phyloP scores from a whole-genome alignment of 768 basidiomycete species.

The Amanita phalloides region DNA sequence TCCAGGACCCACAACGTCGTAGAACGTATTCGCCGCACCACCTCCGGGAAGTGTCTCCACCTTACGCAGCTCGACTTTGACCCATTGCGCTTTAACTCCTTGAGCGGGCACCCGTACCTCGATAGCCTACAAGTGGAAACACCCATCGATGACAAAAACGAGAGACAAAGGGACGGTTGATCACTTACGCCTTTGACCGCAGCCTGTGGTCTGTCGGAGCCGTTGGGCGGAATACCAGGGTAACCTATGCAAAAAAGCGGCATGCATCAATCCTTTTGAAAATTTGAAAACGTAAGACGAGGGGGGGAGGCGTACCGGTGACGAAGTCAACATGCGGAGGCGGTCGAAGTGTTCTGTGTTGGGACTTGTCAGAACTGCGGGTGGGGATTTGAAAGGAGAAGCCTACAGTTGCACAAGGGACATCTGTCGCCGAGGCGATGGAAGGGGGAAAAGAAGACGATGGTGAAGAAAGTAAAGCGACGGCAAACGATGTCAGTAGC shows the following conservation, averaged over 20 bases:
- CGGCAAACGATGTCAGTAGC: background rate
- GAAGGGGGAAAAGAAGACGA: background rate
- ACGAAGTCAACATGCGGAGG: constrained; percentile 88
- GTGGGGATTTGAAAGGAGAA: background rate
- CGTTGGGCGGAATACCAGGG: constrained; percentile 79
- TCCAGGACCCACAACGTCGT: constrained; percentile 72
- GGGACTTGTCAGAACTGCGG: background rate
- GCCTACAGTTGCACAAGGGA: constrained; percentile 2
- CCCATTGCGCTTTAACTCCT: constrained; percentile 86
- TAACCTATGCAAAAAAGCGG: constrained; percentile 36
- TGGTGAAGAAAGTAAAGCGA: background rate
- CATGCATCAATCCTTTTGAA: background rate
- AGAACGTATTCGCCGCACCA: constrained; percentile 58
- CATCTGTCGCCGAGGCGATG: background rate
- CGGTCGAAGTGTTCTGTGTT: constrained; percentile 55
- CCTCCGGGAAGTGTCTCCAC: constrained; percentile 76
- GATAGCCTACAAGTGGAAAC: constrained; percentile 44
- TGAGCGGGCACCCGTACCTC: constrained; percentile 70
- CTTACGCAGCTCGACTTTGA: constrained; percentile 85
- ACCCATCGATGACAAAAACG: background rate
- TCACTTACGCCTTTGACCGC: constrained; percentile 74
- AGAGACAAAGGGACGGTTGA: background rate
- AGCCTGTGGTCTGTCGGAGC: constrained; percentile 68
- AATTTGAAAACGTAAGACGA: constrained; percentile 4
- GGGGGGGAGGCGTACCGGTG: constrained; percentile 45